A percentile compares a stretch with the other conserved stretches of the same genome.
Evolutionary conservation across 163 green algal genomes (phyloP).

Genomic region (Volvox carteri): DNA sequence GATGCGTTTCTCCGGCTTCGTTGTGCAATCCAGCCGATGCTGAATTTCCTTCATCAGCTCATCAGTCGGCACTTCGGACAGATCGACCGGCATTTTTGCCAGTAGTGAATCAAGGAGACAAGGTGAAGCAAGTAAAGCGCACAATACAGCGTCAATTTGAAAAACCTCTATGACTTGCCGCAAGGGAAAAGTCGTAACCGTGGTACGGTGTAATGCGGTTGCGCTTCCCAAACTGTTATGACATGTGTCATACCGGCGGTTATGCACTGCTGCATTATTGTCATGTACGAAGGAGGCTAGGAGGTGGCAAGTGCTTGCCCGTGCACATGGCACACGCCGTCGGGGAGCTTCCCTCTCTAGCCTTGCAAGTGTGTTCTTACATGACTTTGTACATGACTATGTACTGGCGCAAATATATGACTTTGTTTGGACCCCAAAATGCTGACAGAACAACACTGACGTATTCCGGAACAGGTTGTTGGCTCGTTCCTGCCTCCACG

Average conservation of each 20-base stretch:
- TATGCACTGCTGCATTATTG: neutral
- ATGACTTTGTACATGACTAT: too few relatives aligned
- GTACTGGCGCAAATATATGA: neutral
- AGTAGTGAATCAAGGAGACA: neutral
- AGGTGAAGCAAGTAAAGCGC: neutral
- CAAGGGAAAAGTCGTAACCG: too few relatives aligned
- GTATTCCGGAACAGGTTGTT: slow-evolving; percentile 10
- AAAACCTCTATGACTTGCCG: too few relatives aligned
- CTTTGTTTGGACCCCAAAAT: too few relatives aligned
- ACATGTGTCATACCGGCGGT: neutral
- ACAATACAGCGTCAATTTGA: too few relatives aligned
- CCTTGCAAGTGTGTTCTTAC: slow-evolving; percentile 4
- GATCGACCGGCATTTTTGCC: slow-evolving; percentile 67
- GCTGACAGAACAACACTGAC: neutral
- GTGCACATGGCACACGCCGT: too few relatives aligned
- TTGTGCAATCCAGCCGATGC: slow-evolving; percentile 91
- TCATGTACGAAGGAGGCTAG: neutral
- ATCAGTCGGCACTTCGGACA: slow-evolving; percentile 85
- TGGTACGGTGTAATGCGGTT: neutral
- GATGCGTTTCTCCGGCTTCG: slow-evolving; percentile 96
- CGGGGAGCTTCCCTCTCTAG: slow-evolving; percentile 1
- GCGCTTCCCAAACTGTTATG: neutral
- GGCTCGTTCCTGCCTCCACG: slow-evolving; percentile 12
- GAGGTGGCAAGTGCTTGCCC: too few relatives aligned
- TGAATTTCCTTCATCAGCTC: slow-evolving; percentile 93